A percentile compares a stretch with the other conserved stretches of the same genome.
phyloP scores from a whole-genome alignment of 148 eudicot species.

The Gaultheria prostrata region DNA sequence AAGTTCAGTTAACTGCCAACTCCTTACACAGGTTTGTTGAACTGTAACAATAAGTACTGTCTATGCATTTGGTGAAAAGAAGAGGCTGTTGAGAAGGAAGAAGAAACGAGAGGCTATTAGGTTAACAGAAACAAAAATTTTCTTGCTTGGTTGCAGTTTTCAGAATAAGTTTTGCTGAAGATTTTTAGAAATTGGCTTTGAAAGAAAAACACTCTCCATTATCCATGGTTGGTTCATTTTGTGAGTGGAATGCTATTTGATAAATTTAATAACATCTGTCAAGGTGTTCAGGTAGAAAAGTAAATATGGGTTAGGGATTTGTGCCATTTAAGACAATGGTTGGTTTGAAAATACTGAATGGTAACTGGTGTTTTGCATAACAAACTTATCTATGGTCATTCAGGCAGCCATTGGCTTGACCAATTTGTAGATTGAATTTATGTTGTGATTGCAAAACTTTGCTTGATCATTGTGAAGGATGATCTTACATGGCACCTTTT shows the following conservation, averaged over 20 bases:
- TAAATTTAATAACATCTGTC: not conserved
- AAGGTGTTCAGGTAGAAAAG: not conserved
- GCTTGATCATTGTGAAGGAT: constrained; percentile 1
- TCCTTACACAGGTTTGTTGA: constrained; percentile 73
- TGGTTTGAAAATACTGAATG: not conserved
- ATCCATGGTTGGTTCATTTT: not conserved
- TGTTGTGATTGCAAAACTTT: not conserved
- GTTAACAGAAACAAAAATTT: not conserved
- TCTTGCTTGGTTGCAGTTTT: not conserved
- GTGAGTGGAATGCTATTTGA: not conserved
- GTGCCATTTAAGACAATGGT: not conserved
- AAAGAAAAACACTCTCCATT: not conserved
- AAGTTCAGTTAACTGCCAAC: constrained; percentile 89
- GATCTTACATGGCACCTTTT: not conserved
- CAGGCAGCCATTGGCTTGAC: not conserved
- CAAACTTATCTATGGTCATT: not conserved
- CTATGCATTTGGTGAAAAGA: not conserved
- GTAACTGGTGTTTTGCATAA: not conserved
- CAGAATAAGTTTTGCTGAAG: not conserved
- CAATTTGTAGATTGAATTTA: not conserved
- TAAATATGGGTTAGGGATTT: not conserved
- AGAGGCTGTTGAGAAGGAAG: not conserved
- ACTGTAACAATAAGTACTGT: constrained; percentile 15
- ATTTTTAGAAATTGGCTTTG: not conserved
- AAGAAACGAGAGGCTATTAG: not conserved